phyloP scores from a whole-genome alignment of 495 filamentous ascomycete genomes.

The Elaphomyces granulatus region DNA sequence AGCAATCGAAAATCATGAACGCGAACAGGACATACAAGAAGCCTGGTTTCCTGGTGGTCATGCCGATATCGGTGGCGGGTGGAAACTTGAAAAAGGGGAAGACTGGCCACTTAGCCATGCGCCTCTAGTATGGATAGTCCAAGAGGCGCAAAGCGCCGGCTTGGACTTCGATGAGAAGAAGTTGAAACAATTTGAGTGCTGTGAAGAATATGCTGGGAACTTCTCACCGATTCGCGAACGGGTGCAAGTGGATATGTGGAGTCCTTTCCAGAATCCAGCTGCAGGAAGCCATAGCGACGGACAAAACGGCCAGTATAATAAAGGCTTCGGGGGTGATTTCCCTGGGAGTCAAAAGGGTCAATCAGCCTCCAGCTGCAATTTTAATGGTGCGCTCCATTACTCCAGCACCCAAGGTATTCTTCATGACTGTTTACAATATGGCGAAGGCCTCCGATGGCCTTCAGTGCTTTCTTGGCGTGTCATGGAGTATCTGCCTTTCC shows the following conservation, averaged over 20 bases:
- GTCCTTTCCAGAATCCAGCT: background rate
- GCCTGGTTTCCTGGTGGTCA: constrained; percentile 78
- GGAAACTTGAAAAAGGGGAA: constrained; percentile 46
- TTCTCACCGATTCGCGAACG: constrained; percentile 28
- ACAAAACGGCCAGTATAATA: constrained; percentile 9
- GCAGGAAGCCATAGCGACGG: constrained; percentile 1
- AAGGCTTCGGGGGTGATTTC: constrained; percentile 7
- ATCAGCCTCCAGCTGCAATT: constrained; percentile 24
- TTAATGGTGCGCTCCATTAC: constrained; percentile 42
- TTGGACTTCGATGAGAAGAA: constrained; percentile 56
- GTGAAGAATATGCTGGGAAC: constrained; percentile 33
- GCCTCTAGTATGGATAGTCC: constrained; percentile 73
- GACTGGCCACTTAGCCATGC: constrained; percentile 52
- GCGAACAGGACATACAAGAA: constrained; percentile 61
- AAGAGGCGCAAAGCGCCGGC: constrained; percentile 61
- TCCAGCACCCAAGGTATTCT: constrained; percentile 47
- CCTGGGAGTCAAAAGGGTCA: constrained; percentile 4
- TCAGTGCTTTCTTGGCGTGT: constrained; percentile 62
- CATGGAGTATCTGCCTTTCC: constrained; percentile 79
- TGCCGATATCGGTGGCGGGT: constrained; percentile 74
- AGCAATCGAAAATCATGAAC: constrained; percentile 37
- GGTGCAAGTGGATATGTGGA: constrained; percentile 14
- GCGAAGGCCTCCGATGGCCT: constrained; percentile 40
- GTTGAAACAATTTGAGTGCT: constrained; percentile 50
- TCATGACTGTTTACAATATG: constrained; percentile 62